Evolutionary conservation across 129 eudicot species (phyloP).

Genomic region (Daucus carota): DH1_v3.0 NC_030388.2:18670501-18671000

Average conservation of each 20-base stretch:
- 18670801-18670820: too few species aligned
- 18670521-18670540: conserved; percentile 81
- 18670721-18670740: neutral
- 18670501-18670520: conserved; percentile 92
- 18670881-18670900: neutral
- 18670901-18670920: neutral
- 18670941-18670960: neutral
- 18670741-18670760: neutral
- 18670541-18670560: conserved; percentile 94
- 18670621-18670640: neutral
- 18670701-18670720: neutral
- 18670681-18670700: neutral
- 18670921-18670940: neutral
- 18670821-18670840: neutral
- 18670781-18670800: neutral
- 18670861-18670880: neutral
- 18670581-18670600: conserved; percentile 34
- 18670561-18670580: conserved; percentile 64
- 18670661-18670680: neutral
- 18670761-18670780: neutral
- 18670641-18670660: too few species aligned
- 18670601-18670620: conserved; percentile 73
- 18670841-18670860: too few species aligned
- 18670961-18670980: neutral
- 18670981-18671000: neutral